Evolutionary conservation across 2,329 filamentous ascomycete species (phyloP).

Genomic region (Ophiostoma sp.): DNA sequence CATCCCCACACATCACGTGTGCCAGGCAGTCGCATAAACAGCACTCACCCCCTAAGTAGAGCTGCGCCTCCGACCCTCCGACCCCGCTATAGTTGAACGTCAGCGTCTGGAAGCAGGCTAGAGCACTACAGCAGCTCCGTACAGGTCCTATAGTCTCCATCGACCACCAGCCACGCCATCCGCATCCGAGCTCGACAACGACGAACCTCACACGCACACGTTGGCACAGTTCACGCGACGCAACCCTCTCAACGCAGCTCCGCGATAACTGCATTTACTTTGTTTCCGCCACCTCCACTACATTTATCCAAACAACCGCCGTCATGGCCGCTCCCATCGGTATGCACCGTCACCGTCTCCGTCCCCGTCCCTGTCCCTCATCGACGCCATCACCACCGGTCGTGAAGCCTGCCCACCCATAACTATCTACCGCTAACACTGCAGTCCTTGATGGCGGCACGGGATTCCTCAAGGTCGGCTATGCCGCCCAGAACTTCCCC

Average conservation of each 20-base stretch:
- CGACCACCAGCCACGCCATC: slow-evolving; percentile 8
- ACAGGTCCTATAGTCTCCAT: neutral
- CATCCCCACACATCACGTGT: slow-evolving; percentile 7
- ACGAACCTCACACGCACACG: neutral
- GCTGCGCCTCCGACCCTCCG: slow-evolving; percentile 20
- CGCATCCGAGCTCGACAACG: slow-evolving; percentile 16
- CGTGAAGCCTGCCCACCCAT: neutral
- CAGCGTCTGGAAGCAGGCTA: slow-evolving; percentile 17
- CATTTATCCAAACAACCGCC: neutral
- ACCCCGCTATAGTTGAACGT: slow-evolving; percentile 23
- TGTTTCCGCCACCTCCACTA: neutral
- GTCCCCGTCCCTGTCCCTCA: neutral
- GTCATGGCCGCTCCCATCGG: slow-evolving; percentile 52
- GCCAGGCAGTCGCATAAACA: slow-evolving; percentile 19
- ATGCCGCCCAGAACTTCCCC: slow-evolving; percentile 98
- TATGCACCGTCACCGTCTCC: slow-evolving; percentile 33
- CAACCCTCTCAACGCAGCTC: neutral
- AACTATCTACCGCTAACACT: neutral
- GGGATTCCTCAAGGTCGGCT: slow-evolving; percentile 98
- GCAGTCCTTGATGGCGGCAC: slow-evolving; percentile 98
- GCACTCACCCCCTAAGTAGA: slow-evolving; percentile 16
- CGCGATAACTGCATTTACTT: neutral
- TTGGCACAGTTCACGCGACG: neutral
- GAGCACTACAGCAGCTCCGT: neutral
- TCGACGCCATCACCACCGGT: neutral